Evolutionary conservation across 2,329 filamentous ascomycete species (phyloP), one percentile per base, ranked within the genome.

Genomic region (Penicillium sp.): DNA sequence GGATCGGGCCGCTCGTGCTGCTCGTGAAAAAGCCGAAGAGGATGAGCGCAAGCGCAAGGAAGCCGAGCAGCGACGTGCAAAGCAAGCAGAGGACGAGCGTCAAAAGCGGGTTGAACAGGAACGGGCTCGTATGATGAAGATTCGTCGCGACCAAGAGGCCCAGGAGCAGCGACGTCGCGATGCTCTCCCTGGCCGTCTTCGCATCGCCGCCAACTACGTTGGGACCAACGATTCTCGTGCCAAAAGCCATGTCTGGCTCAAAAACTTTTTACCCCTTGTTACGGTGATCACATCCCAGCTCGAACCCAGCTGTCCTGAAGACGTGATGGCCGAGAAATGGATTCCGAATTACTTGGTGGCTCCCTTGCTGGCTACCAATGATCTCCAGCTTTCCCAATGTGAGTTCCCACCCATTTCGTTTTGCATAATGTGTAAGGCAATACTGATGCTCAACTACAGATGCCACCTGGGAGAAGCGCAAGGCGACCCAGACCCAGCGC

Each of bases 281-380:
- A 71, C 68, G 14, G 72, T 66, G 7, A 60, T 60, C 28, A 71
- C 68, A 6, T 51, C 54, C 21, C 67, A 74, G 41, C 60, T 75
- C 7, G 66, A 73, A 38, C 60, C 64, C 10, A 45, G 47, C 16
- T 71, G 65, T 53, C 52, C 53, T 13, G 36, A 43, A 13, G 62
- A 68, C 20, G 38, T 64, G 23, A 64, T 63, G 11, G 59, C 68
- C 17, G 72, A 75, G 41, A 60, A 62, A 51, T 75, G 72, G 71
- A 63, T 74, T 47, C 67, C 70, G 15, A 75, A 74, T 40, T 72
- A 71, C 47, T 60, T 74, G 47, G 68, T 71, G 48, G 72, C 72
- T 19, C 69, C 69, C 28, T 51, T 75, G 29, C 59, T 75, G 36
- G 71, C 67, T 23, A 72, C 70, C 7, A 74, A 73, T 44, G 72